Percentiles rank a stretch among this genome's conserved stretches.
Evolutionary conservation across 1,284 basidiomycete genomes (phyloP).

Genomic region (Austroboletus novae-zelandiae): DNA sequence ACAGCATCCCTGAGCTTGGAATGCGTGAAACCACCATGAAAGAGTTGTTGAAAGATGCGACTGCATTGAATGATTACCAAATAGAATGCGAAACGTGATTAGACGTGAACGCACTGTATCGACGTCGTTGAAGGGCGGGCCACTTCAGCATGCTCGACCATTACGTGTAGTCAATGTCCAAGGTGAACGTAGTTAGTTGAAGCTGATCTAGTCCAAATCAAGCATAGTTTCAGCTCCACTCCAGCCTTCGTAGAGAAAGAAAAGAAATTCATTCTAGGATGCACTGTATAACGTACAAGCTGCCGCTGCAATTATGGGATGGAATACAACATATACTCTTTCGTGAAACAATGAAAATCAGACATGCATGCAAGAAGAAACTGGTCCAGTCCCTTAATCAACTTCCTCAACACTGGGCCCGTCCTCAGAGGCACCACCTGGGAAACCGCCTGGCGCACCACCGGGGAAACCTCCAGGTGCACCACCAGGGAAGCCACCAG

Average conservation of each 20-base stretch:
- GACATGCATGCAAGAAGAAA: slow-evolving; percentile 17
- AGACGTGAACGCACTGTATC: slow-evolving; percentile 23
- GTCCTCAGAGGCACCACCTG: slow-evolving; percentile 60
- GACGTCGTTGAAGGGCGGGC: slow-evolving; percentile 21
- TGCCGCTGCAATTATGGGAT: slow-evolving; percentile 29
- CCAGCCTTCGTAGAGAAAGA: neutral
- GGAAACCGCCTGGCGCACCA: slow-evolving; percentile 53
- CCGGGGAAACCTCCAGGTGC: slow-evolving; percentile 50
- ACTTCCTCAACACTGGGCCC: slow-evolving; percentile 90
- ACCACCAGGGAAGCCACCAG: slow-evolving; percentile 50
- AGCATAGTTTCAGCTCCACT: neutral
- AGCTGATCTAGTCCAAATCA: neutral
- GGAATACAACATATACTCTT: slow-evolving; percentile 29
- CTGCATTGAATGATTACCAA: slow-evolving; percentile 34
- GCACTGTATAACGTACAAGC: slow-evolving; percentile 33
- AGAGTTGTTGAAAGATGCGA: slow-evolving; percentile 58
- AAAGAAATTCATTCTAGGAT: slow-evolving; percentile 30
- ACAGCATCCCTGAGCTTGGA: slow-evolving; percentile 66
- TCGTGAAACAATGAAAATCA: slow-evolving; percentile 27
- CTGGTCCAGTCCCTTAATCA: slow-evolving; percentile 46
- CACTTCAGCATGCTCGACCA: slow-evolving; percentile 20
- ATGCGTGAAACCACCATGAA: slow-evolving; percentile 51
- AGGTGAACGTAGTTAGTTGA: neutral
- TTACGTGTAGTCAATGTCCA: slow-evolving; percentile 3
- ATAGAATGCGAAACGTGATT: neutral